Base-by-base conservation (phyloP, 1,284 basidiomycete species). In the Anthracocystis setariae region DNA sequence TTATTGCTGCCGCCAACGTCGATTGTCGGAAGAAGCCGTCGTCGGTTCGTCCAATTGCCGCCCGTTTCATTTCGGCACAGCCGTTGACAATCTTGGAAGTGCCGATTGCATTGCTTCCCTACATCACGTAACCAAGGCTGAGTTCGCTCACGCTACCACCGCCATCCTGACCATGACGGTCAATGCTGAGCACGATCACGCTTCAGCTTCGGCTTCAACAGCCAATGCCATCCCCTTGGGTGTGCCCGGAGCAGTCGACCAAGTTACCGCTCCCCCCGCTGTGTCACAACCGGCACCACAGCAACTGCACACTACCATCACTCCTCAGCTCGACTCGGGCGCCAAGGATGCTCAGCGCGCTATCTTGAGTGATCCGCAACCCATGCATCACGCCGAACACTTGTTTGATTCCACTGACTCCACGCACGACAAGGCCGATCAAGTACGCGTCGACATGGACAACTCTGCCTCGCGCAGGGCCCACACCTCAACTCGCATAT, bases 281-380 rank as follows among this genome's bases (percentile, higher is more conserved):
- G 33, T 27, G n/a, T 37, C 60, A 9, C 37, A 39, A 38, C 63
- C 32, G 12, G 25, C 57, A 24, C 35, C 43, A 10, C 52, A 53
- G 20, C 32, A 60, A 10, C 21, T 21, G 2, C 15, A 29, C 3
- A n/a, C 48, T 5, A 20, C 23, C 32, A 27, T 61, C 3, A 23
- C 54, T 25, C 55, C 61, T 0, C 56, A 57, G 15, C 43, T 61
- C 23, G 67, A 70, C 18, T 33, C 61, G 12, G 67, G 53, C 18
- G 61, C 57, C 21, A 64, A 61, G 40, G 49, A 57, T 51, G 61
- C 61, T 25, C 61, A 71, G 20, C 51, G 49, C 3, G 61, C 62
- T 17, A 58, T 71, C n/a, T 49, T 71, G 21, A 71, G 67, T 54
- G 67, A 71, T 10, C 67, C 67, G 2, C 62, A 61, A 45, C 50